Percentiles rank a stretch among this genome's conserved stretches.
Evolutionary conservation across 306 rosid species (phyloP).

Genomic region (Begonia masoniana): DNA sequence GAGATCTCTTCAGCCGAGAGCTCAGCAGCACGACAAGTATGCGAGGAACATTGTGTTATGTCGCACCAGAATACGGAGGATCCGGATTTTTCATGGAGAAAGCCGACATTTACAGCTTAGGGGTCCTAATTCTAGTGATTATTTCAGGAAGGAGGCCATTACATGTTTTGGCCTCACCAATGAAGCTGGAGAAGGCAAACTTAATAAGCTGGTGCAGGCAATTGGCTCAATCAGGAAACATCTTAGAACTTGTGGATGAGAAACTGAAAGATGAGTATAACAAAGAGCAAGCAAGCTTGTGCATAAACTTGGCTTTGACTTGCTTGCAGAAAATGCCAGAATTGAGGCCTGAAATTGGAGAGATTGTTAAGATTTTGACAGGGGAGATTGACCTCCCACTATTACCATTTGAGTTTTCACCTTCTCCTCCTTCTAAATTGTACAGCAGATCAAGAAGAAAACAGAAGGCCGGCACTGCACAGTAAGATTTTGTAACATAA

Average conservation of each 20-base stretch:
- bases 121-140: slow-evolving; percentile 80
- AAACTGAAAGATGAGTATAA: slow-evolving; percentile 54
- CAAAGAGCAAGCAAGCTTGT: slow-evolving; percentile 70
- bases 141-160: slow-evolving; percentile 88
- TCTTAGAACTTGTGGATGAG: slow-evolving; percentile 78
- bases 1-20: slow-evolving; percentile 85
- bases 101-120: slow-evolving; percentile 86
- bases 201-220: slow-evolving; percentile 86
- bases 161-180: slow-evolving; percentile 84
- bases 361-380: slow-evolving; percentile 64
- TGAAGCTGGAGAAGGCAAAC: slow-evolving; percentile 94
- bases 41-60: slow-evolving; percentile 87
- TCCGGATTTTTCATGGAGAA: slow-evolving; percentile 79
- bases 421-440: slow-evolving; percentile 70
- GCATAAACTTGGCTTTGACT: slow-evolving; percentile 68
- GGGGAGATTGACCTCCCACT: slow-evolving; percentile 85
- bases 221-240: slow-evolving; percentile 66
- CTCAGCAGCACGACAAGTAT: slow-evolving; percentile 97
- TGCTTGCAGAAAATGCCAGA: slow-evolving; percentile 85
- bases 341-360: slow-evolving; percentile 78
- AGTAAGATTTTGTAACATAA: slow-evolving; percentile 6
- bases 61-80: slow-evolving; percentile 88
- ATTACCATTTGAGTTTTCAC: slow-evolving; percentile 73
- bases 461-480: slow-evolving; percentile 30
- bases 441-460: slow-evolving; percentile 69